Conservation (phyloP, 768 basidiomycete genomes). For the Macrolepiota albuminosa region DNA sequence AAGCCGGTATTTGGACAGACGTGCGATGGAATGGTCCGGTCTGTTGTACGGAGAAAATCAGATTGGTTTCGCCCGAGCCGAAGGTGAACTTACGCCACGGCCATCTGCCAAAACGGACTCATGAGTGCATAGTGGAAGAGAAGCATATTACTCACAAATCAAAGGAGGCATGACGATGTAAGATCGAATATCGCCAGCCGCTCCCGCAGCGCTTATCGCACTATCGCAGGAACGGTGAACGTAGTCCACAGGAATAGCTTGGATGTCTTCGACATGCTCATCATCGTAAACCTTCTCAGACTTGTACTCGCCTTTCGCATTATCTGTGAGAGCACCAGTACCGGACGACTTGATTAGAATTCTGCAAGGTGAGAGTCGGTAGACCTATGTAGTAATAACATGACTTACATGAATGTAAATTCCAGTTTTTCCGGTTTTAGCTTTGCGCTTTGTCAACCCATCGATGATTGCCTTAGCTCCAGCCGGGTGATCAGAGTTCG, state of each 20-base stretch:
- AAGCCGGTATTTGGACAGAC: slow-evolving; percentile 13
- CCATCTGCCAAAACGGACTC: slow-evolving; percentile 6
- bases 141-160: slow-evolving; percentile 5
- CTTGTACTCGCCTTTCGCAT: slow-evolving; percentile 9
- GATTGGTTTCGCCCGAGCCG: neutral
- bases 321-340: slow-evolving; percentile 11
- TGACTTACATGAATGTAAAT: slow-evolving; percentile 12
- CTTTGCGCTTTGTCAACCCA: slow-evolving; percentile 13
- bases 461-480: slow-evolving; percentile 12
- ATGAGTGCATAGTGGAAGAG: neutral
- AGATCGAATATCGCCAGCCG: slow-evolving; percentile 11
- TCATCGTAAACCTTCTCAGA: slow-evolving; percentile 14
- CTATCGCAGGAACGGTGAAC: slow-evolving; percentile 13
- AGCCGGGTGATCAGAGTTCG: slow-evolving; percentile 13
- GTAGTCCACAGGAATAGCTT: slow-evolving; percentile 13
- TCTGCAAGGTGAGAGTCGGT: neutral
- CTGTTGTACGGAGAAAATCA: neutral
- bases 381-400: neutral
- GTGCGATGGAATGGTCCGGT: slow-evolving; percentile 17
- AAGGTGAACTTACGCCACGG: slow-evolving; percentile 9
- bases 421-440: slow-evolving; percentile 8
- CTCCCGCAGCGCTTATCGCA: slow-evolving; percentile 11
- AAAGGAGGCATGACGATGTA: slow-evolving; percentile 15
- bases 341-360: slow-evolving; percentile 7
- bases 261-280: slow-evolving; percentile 14